These are phyloP conservation scores for Thermothelomyces thermophilus DNA, from an alignment of 2,329 filamentous ascomycete species.

Conservation along the genomic window DNA sequence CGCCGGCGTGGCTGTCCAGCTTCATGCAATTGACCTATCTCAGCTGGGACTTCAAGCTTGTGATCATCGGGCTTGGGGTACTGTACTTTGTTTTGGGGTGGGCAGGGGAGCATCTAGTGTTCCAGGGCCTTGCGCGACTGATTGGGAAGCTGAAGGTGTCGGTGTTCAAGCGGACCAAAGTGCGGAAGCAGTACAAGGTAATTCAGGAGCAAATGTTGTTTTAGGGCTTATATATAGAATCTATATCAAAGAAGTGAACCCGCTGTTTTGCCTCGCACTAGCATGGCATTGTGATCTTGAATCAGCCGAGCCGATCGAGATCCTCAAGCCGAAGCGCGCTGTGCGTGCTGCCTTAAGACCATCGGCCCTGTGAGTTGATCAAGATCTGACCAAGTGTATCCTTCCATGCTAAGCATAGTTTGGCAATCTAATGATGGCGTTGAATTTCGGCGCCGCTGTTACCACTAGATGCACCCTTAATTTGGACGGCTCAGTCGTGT, in stretches of 20 bases:
- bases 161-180: conserved; percentile 59
- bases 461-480: too few species aligned
- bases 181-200: conserved; percentile 81
- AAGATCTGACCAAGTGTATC: too few species aligned
- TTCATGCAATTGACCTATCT: conserved; percentile 85
- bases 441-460: too few species aligned
- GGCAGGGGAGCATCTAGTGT: conserved; percentile 63
- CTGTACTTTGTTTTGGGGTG: conserved; percentile 64
- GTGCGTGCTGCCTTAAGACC: too few species aligned
- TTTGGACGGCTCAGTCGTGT: too few species aligned
- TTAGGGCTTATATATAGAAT: conserved; percentile 16
- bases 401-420: too few species aligned
- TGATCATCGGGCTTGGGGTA: conserved; percentile 63
- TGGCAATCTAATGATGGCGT: too few species aligned
- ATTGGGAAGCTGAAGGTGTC: conserved; percentile 56
- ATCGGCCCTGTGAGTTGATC: too few species aligned
- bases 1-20: conserved; percentile 59
- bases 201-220: conserved; percentile 61
- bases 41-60: conserved; percentile 63
- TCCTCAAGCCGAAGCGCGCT: too few species aligned
- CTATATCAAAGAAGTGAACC: background rate
- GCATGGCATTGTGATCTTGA: background rate
- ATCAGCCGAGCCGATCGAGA: background rate
- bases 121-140: conserved; percentile 60
- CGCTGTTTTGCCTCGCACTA: background rate